Conservation (phyloP, 2,329 filamentous ascomycete species). For the Penicillium sp. region DNA sequence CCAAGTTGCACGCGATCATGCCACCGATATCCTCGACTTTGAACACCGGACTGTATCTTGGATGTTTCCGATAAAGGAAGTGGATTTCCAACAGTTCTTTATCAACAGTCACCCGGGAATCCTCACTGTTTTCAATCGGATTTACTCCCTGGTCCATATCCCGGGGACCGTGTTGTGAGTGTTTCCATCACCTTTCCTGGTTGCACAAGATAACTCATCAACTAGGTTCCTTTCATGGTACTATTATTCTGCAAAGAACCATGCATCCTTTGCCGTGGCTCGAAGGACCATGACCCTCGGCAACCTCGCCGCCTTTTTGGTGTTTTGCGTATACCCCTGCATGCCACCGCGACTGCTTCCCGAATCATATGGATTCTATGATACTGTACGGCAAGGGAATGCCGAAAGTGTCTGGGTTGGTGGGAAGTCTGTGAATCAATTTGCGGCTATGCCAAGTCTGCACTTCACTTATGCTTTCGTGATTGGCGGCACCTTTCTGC, state of each 20-base stretch:
- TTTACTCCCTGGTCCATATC: slow-evolving; percentile 54
- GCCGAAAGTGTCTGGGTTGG: slow-evolving; percentile 57
- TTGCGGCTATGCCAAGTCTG: slow-evolving; percentile 60
- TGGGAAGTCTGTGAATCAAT: slow-evolving; percentile 59
- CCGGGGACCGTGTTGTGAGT: slow-evolving; percentile 53
- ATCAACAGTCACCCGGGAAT: slow-evolving; percentile 43
- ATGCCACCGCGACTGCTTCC: slow-evolving; percentile 65
- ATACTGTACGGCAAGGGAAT: slow-evolving; percentile 60
- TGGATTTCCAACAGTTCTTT: slow-evolving; percentile 49
- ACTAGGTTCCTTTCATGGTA: slow-evolving; percentile 46
- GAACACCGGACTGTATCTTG: slow-evolving; percentile 44
- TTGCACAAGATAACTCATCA: neutral
- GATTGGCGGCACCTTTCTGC: slow-evolving; percentile 56
- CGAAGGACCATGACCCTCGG: slow-evolving; percentile 63
- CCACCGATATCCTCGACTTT: slow-evolving; percentile 45
- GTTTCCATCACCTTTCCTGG: slow-evolving; percentile 27
- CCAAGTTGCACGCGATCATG: slow-evolving; percentile 50
- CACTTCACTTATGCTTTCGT: slow-evolving; percentile 60
- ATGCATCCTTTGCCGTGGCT: slow-evolving; percentile 54
- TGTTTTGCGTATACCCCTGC: slow-evolving; percentile 65
- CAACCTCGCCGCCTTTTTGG: slow-evolving; percentile 61
- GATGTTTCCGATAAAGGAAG: slow-evolving; percentile 45
- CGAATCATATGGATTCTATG: slow-evolving; percentile 61
- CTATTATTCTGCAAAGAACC: slow-evolving; percentile 40
- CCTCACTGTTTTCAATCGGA: slow-evolving; percentile 51